Conservation (phyloP, 805 yeast genomes). For the Candida argentea region DNA sequence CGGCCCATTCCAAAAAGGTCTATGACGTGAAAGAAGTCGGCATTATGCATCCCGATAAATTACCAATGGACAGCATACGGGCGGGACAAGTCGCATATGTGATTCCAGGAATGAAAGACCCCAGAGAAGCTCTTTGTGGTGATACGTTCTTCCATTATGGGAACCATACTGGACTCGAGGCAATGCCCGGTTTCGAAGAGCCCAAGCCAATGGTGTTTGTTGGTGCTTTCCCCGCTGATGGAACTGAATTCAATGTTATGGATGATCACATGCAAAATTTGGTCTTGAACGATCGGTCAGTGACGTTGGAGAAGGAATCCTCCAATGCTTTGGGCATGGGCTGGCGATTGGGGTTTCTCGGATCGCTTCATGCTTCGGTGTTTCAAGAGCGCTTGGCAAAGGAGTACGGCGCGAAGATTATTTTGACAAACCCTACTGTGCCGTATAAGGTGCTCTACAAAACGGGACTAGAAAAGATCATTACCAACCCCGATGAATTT, state of each 20-base stretch:
- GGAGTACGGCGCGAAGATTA: conserved; percentile 88
- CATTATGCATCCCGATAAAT: conserved; percentile 85
- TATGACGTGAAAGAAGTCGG: conserved; percentile 93
- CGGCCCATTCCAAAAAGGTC: conserved; percentile 65
- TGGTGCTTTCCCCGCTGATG: conserved; percentile 96
- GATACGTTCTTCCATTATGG: conserved; percentile 73
- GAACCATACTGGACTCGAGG: conserved; percentile 45
- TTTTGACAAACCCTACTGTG: conserved; percentile 92
- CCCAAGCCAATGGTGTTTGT: conserved; percentile 98
- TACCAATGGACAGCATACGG: conserved; percentile 48
- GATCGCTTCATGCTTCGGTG: conserved; percentile 91
- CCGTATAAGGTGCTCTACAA: conserved; percentile 71
- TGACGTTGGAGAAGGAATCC: conserved; percentile 79
- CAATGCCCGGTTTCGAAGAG: conserved; percentile 92
- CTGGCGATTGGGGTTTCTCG: conserved; percentile 93
- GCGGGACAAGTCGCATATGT: conserved; percentile 96
- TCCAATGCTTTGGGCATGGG: conserved; percentile 95
- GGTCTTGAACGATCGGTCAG: conserved; percentile 87
- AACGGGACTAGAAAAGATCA: conserved; percentile 52
- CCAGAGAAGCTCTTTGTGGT: conserved; percentile 81
- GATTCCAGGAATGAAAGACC: conserved; percentile 88
- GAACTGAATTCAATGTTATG: conserved; percentile 76
- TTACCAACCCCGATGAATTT: conserved; percentile 89
- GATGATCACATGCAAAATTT: conserved; percentile 85
- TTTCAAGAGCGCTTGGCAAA: conserved; percentile 85